phyloP scores from a whole-genome alignment of 192 early-diverging fungal species.

The Dissophora ornata region DNA sequence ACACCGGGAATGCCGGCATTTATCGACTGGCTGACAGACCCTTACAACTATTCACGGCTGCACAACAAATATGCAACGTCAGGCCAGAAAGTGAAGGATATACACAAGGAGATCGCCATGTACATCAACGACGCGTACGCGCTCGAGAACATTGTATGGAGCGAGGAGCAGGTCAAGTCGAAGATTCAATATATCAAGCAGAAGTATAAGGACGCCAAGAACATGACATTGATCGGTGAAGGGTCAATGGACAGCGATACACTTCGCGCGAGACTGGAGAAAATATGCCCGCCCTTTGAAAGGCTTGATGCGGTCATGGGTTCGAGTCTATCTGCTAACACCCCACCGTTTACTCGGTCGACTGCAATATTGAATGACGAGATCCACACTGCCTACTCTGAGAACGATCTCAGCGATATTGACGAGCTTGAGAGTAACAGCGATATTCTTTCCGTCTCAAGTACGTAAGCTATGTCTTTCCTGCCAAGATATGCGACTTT shows the following conservation, averaged over 20 bases:
- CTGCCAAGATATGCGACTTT: neutral
- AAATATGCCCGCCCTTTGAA: slow-evolving; percentile 8
- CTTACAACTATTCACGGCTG: neutral
- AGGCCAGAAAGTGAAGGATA: neutral
- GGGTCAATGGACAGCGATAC: neutral
- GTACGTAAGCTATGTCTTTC: neutral
- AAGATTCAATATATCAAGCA: slow-evolving; percentile 1
- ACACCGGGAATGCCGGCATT: neutral
- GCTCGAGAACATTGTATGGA: neutral
- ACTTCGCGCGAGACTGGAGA: neutral
- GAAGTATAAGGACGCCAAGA: neutral
- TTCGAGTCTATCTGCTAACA: slow-evolving; percentile 10
- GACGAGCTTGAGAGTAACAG: neutral
- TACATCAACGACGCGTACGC: neutral
- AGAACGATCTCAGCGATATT: neutral
- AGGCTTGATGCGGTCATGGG: neutral
- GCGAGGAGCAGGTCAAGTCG: neutral
- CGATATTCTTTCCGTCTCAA: neutral
- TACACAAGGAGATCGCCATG: neutral
- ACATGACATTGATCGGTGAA: neutral
- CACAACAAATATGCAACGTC: neutral
- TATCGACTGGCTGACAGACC: neutral
- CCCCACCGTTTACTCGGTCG: neutral
- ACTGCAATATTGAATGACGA: neutral
- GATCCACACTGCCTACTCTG: neutral